phyloP scores from a whole-genome alignment of 2,329 filamentous ascomycete species.

The Dactylellina parvicollis region DNA sequence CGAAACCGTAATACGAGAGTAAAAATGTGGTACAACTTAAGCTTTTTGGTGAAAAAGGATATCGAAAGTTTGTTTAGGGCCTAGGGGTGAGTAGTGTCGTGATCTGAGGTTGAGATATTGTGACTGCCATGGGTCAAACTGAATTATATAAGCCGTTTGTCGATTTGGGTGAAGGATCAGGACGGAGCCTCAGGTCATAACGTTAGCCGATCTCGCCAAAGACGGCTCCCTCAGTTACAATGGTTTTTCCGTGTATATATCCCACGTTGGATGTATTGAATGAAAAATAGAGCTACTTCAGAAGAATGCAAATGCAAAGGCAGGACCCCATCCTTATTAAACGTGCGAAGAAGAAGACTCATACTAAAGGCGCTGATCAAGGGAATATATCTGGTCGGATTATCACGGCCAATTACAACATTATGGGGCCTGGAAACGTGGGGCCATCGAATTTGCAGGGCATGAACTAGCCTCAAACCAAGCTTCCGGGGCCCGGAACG shows the following conservation, averaged over 20 bases:
- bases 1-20: neutral
- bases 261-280: no score
- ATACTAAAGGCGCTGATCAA: neutral
- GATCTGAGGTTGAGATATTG: no score
- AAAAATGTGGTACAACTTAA: no score
- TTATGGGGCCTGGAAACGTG: neutral
- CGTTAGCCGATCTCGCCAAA: neutral
- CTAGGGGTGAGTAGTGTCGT: no score
- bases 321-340: no score
- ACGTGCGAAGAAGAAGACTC: neutral
- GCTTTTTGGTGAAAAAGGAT: neutral
- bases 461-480: slow-evolving; percentile 20
- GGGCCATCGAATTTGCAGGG: slow-evolving; percentile 9
- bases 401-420: slow-evolving; percentile 13
- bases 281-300: no score
- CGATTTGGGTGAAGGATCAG: neutral
- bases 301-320: no score
- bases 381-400: slow-evolving; percentile 22
- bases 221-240: neutral
- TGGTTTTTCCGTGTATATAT: no score
- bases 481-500: neutral
- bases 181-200: neutral
- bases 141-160: no score
- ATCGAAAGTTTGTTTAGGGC: no score
- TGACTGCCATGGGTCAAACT: no score